Evolutionary conservation across 495 filamentous ascomycete genomes (phyloP).

Genomic region (Podospora anserina): DNA sequence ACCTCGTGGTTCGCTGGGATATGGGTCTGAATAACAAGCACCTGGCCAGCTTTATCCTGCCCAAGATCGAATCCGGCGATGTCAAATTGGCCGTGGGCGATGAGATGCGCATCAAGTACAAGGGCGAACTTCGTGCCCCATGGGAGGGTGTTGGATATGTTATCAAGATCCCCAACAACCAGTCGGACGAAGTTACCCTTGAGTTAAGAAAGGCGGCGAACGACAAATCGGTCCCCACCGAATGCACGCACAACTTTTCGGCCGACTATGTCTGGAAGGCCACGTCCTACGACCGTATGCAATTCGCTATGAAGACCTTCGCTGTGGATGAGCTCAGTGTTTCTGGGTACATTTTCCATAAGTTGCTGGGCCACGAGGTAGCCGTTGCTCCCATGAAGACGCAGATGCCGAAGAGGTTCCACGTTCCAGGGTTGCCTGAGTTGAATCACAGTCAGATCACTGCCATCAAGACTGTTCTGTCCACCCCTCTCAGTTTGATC

Average conservation of each 20-base stretch:
- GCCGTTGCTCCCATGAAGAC: conserved; percentile 96
- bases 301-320: conserved; percentile 98
- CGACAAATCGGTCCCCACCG: conserved; percentile 92
- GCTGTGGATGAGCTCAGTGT: conserved; percentile 98
- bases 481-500: conserved; percentile 90
- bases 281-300: conserved; percentile 98
- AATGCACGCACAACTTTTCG: conserved; percentile 97
- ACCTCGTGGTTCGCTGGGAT: conserved; percentile 91
- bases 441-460: conserved; percentile 95
- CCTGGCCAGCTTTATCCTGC: conserved; percentile 89
- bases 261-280: conserved; percentile 99
- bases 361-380: conserved; percentile 92
- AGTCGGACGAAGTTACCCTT: conserved; percentile 96
- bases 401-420: conserved; percentile 93
- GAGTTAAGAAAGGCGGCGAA: conserved; percentile 72
- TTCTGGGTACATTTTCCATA: conserved; percentile 98
- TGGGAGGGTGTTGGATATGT: conserved; percentile 99
- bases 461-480: conserved; percentile 92
- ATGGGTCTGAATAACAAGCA: conserved; percentile 97
- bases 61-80: conserved; percentile 95
- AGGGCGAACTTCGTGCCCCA: conserved; percentile 84
- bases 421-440: conserved; percentile 91
- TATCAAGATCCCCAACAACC: conserved; percentile 99
- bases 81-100: conserved; percentile 98
- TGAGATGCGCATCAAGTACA: conserved; percentile 97